phyloP scores from a whole-genome alignment of 345 rosid species.

The Citrus cavaleriei region DNA sequence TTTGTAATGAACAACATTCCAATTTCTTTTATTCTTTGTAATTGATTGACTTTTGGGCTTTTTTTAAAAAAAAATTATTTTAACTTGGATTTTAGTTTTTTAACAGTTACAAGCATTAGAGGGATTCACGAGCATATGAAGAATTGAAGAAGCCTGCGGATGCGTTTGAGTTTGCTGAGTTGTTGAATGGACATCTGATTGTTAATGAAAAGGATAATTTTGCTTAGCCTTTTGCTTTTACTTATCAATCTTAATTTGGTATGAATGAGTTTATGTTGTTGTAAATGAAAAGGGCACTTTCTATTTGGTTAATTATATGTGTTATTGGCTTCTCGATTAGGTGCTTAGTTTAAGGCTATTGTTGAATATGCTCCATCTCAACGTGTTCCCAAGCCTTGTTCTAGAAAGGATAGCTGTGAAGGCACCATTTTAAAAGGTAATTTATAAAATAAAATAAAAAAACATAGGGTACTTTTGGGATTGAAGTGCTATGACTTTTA shows the following conservation, averaged over 20 bases:
- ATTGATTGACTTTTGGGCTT: not conserved
- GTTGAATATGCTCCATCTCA: conserved; percentile 78
- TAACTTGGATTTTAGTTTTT: not conserved
- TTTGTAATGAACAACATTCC: too few relatives aligned
- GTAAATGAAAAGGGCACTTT: not conserved
- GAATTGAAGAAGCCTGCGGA: conserved; percentile 59
- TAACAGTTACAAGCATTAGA: conserved; percentile 51
- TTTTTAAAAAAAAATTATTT: not conserved
- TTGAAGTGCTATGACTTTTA: not conserved
- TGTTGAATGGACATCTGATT: conserved; percentile 67
- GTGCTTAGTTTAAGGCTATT: conserved; percentile 55
- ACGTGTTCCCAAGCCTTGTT: conserved; percentile 43
- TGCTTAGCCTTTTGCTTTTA: not conserved
- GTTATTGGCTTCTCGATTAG: conserved; percentile 14
- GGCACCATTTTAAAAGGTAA: conserved; percentile 55
- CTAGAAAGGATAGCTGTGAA: conserved; percentile 42
- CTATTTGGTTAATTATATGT: not conserved
- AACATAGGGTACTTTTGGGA: too few relatives aligned
- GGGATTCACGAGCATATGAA: conserved; percentile 55
- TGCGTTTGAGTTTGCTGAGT: conserved; percentile 58
- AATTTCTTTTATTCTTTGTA: too few relatives aligned
- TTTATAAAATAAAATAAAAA: too few relatives aligned
- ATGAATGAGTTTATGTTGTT: too few relatives aligned
- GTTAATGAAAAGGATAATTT: conserved; percentile 67
- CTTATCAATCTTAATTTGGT: not conserved